A percentile compares a stretch with the other conserved stretches of the same genome.
Conservation (phyloP, 192 early-diverging fungal genomes). For the Irineochytrium annulatum region DNA sequence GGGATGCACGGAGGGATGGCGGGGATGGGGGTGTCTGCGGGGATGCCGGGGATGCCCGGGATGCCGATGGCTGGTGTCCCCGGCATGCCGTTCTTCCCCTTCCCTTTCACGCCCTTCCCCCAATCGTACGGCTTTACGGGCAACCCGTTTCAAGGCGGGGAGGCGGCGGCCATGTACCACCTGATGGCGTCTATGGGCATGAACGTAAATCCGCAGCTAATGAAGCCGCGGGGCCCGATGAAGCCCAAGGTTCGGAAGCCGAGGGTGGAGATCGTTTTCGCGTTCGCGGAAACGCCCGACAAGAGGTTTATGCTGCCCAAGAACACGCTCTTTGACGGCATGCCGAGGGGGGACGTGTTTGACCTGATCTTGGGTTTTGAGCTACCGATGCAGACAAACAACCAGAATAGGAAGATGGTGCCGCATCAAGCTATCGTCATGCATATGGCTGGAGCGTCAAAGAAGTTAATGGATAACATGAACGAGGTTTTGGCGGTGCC, state of each 20-base stretch:
- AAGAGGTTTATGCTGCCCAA: neutral
- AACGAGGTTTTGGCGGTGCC: neutral
- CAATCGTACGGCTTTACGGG: no score
- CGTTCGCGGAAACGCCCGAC: neutral
- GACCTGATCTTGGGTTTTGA: neutral
- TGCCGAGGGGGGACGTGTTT: neutral
- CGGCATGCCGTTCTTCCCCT: no score
- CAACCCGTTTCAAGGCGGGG: no score
- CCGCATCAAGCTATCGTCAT: neutral
- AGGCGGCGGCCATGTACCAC: no score
- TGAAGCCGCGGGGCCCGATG: no score
- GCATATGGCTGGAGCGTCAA: neutral
- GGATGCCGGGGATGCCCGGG: no score
- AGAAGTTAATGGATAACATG: neutral
- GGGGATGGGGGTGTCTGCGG: no score
- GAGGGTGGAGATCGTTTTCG: neutral
- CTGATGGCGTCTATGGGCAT: no score
- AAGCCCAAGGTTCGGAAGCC: neutral
- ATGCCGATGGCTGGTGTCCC: no score
- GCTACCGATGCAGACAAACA: neutral
- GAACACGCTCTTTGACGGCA: conserved; percentile 1
- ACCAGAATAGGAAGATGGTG: neutral
- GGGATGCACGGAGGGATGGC: no score
- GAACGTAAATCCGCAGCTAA: no score
- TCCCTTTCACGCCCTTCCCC: no score